Percentiles rank a stretch among this genome's conserved stretches.
Conservation (phyloP, 1,139 yeast genomes). For the Blastobotrys arbuscula region DNA sequence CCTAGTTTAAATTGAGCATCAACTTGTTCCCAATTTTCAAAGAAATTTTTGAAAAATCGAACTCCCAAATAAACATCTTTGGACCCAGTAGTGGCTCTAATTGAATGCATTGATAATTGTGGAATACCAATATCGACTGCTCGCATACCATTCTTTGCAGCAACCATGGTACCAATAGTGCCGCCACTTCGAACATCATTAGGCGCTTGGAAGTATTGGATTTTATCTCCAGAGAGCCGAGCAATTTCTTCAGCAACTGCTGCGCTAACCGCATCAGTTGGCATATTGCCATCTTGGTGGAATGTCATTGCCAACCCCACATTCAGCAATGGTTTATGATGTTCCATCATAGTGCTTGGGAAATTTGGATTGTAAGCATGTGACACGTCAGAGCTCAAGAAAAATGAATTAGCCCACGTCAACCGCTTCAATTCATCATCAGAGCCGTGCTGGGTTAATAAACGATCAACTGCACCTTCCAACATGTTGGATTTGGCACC, state of each 20-base stretch:
- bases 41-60: slow-evolving; percentile 59
- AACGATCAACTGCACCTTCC: slow-evolving; percentile 66
- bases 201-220: slow-evolving; percentile 51
- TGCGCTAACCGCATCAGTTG: slow-evolving; percentile 61
- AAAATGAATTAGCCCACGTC: slow-evolving; percentile 57
- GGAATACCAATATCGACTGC: slow-evolving; percentile 75
- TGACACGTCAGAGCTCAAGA: slow-evolving; percentile 86
- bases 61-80: slow-evolving; percentile 65
- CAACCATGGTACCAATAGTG: slow-evolving; percentile 69
- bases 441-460: slow-evolving; percentile 47
- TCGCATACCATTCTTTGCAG: slow-evolving; percentile 63
- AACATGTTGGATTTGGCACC: slow-evolving; percentile 90
- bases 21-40: slow-evolving; percentile 47
- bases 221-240: slow-evolving; percentile 44
- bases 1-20: slow-evolving; percentile 15
- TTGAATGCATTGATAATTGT: slow-evolving; percentile 76
- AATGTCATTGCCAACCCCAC: slow-evolving; percentile 59
- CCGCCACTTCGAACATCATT: slow-evolving; percentile 74
- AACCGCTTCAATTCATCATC: slow-evolving; percentile 39
- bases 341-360: slow-evolving; percentile 51
- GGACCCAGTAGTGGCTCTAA: slow-evolving; percentile 68
- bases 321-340: slow-evolving; percentile 68
- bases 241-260: slow-evolving; percentile 58
- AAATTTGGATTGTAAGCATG: slow-evolving; percentile 95
- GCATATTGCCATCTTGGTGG: slow-evolving; percentile 69